Conservation (phyloP, 495 filamentous ascomycete genomes). For the Margaritispora aquatica region DNA sequence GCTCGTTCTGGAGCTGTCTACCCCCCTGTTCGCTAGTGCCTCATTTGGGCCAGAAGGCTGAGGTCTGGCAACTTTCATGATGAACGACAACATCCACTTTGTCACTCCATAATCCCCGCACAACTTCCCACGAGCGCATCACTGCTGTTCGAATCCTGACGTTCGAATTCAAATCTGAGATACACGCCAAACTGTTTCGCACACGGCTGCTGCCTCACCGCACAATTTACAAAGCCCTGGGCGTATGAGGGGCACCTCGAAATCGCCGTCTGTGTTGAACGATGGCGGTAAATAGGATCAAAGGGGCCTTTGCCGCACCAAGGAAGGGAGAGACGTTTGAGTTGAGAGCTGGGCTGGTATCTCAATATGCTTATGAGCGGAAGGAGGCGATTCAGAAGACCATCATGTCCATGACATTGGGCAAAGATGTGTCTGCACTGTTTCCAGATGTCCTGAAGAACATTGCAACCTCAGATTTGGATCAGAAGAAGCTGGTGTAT, state of each 20-base stretch:
- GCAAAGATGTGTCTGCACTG: constrained; percentile 95
- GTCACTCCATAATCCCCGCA: background rate
- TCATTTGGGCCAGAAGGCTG: constrained; percentile 16
- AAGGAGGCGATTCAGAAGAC: constrained; percentile 99
- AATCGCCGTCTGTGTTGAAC: constrained; percentile 27
- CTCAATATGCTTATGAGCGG: constrained; percentile 97
- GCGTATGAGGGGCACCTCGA: constrained; percentile 27
- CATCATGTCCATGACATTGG: constrained; percentile 99
- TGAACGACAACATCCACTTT: background rate
- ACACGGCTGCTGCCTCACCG: constrained; percentile 14
- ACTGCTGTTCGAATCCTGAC: background rate
- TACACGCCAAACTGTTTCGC: background rate
- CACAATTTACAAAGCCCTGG: constrained; percentile 11
- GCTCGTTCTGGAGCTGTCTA: background rate
- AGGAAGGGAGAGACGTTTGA: constrained; percentile 98
- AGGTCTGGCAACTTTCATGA: constrained; percentile 11
- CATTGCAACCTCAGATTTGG: constrained; percentile 88
- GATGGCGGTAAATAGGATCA: constrained; percentile 95
- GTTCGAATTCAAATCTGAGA: background rate
- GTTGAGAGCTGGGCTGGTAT: constrained; percentile 92
- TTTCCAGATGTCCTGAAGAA: constrained; percentile 99
- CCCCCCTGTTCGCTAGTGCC: constrained; percentile 15
- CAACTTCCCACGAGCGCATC: background rate
- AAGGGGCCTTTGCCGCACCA: constrained; percentile 83
- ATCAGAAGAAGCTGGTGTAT: constrained; percentile 99